A percentile compares a stretch with the other conserved stretches of the same genome.
These are phyloP conservation scores for Trichosporon faecale DNA, from an alignment of 1,284 basidiomycete species.

Conservation along the genomic window DNA sequence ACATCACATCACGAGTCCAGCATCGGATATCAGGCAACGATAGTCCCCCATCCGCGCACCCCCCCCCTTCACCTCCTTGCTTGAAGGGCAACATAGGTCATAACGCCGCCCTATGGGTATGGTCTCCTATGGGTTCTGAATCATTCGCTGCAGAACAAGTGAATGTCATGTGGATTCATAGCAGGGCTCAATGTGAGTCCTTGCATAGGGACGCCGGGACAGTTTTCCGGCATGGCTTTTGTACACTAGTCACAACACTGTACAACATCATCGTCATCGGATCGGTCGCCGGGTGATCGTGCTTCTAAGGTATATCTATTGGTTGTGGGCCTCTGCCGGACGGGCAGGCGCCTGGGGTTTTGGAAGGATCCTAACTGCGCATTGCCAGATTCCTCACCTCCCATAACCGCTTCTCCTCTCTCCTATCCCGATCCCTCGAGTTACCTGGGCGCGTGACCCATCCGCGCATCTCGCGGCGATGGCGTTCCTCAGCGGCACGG, in stretches of 20 bases:
- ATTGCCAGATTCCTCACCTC: slow-evolving; percentile 49
- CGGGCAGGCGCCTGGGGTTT: not conserved
- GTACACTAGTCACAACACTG: not conserved
- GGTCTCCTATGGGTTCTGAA: too few relatives aligned
- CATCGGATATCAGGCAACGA: too few relatives aligned
- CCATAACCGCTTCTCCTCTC: slow-evolving; percentile 48
- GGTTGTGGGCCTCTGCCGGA: not conserved
- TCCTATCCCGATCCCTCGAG: slow-evolving; percentile 33
- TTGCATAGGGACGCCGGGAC: not conserved
- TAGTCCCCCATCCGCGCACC: too few relatives aligned
- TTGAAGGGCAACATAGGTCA: too few relatives aligned
- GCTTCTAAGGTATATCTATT: slow-evolving; percentile 1
- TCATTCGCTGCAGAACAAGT: too few relatives aligned
- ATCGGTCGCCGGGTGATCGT: not conserved
- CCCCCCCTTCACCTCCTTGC: too few relatives aligned
- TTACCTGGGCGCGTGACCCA: slow-evolving; percentile 56
- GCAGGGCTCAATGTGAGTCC: not conserved
- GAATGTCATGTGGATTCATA: not conserved
- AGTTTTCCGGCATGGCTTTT: not conserved
- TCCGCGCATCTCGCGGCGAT: slow-evolving; percentile 73
- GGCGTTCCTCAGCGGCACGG: slow-evolving; percentile 70
- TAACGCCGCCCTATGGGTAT: too few relatives aligned
- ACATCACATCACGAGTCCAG: too few relatives aligned
- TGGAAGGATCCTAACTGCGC: slow-evolving; percentile 7
- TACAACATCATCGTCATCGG: not conserved